Evolutionary conservation across 805 yeast species (phyloP).

Genomic region (Ogataea parapolymorpha): DNA sequence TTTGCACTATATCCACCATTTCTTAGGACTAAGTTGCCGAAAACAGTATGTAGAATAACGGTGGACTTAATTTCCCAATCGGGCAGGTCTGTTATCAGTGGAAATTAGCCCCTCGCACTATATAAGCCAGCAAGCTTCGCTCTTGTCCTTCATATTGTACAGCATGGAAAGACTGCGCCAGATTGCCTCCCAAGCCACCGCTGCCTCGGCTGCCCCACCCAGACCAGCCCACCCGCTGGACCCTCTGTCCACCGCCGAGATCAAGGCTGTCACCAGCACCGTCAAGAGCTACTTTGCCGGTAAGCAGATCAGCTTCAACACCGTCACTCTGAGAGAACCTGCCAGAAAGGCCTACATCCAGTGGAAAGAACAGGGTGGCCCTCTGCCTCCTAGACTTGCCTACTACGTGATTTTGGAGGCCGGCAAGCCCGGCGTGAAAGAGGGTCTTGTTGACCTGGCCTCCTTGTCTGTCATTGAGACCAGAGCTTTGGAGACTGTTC

Average conservation of each 20-base stretch:
- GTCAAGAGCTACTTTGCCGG: conserved; percentile 48
- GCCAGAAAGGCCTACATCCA: conserved; percentile 56
- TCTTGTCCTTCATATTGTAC: not conserved
- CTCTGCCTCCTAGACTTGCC: conserved; percentile 67
- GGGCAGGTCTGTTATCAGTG: conserved; percentile 11
- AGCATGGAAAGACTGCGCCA: conserved; percentile 64
- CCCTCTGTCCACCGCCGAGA: conserved; percentile 64
- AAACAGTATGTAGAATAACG: conserved; percentile 8
- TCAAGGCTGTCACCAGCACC: conserved; percentile 51
- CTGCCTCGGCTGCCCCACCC: conserved; percentile 51
- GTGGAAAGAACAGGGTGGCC: conserved; percentile 61
- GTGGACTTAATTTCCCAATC: conserved; percentile 15
- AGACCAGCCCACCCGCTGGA: conserved; percentile 66
- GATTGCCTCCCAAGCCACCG: conserved; percentile 58
- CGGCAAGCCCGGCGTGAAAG: conserved; percentile 61
- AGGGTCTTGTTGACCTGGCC: conserved; percentile 63
- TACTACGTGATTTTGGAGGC: conserved; percentile 59
- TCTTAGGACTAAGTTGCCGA: conserved; percentile 9
- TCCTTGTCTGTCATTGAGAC: conserved; percentile 45
- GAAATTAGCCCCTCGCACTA: not conserved
- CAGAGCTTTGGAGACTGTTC: conserved; percentile 54
- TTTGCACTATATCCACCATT: not conserved
- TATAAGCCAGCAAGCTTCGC: not conserved
- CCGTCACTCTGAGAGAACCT: conserved; percentile 71
- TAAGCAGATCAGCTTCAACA: conserved; percentile 53